Base-by-base conservation (phyloP, 1,284 basidiomycete genomes). In the Somion occarium region DNA sequence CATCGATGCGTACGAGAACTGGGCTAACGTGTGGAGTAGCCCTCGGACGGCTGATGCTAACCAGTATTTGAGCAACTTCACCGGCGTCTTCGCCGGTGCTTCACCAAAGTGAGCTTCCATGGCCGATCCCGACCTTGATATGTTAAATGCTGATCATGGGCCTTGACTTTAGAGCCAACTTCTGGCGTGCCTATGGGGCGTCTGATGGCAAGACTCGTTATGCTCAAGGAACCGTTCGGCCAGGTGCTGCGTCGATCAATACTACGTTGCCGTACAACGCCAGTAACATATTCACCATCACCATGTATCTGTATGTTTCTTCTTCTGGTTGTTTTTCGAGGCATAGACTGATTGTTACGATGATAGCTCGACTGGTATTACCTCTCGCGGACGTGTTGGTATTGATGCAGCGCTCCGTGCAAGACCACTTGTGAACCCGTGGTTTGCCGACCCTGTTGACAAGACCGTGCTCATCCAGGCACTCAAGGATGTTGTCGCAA, bases 1-100 rank as follows among this genome's bases (percentile, higher is more conserved):
- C 38, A 72, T 83, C 50, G 77, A 84, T 62, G 73, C 79, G 1
- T 83, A 83, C 55, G 78, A 82, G n/a, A 83, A 84, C 62, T 84
- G 82, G 82, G 77, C 74, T 3, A 56, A 73, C 44, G 76, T 84
- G 5, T 82, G 76, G 75, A 66, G 64, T 22, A 67, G 69, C 59
- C 82, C 82, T 7, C 72, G 75, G 19, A 59, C 74, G 5, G 78
- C 79, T 2, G 82, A 84, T 60, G 73, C 75, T 13, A 65, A 68
- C 5, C 79, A 81, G 59, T 84, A 83, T 57, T 63, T 81, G 19
- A 61, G 63, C 38, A 65, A 65, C 55, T 76, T 74, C 52, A 74
- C 79, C 19, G 82, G 82, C 38, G 74, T 83, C 38, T 73, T 85
- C 49, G 74, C 82, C 0, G 69, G 73, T 49, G 72, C 80, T 9